phyloP scores from a whole-genome alignment of 2,329 filamentous ascomycete species.

The Stagonosporopsis rhizophila region DNA sequence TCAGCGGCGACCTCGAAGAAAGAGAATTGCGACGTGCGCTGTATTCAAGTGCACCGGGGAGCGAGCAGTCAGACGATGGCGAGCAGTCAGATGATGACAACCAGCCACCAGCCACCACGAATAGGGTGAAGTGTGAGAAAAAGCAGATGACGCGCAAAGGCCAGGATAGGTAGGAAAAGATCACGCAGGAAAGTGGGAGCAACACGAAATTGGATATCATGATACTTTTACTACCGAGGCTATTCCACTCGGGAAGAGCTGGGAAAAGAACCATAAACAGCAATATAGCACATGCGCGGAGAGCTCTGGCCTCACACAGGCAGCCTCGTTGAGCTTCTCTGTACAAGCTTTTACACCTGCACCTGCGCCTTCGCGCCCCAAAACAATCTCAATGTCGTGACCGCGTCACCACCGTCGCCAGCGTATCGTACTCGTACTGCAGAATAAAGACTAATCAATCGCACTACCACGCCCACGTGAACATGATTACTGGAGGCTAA shows the following conservation, averaged over 20 bases:
- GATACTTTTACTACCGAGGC: slow-evolving; percentile 41
- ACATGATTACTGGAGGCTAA: slow-evolving; percentile 40
- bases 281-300: slow-evolving; percentile 26
- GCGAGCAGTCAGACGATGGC: background rate
- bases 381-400: slow-evolving; percentile 37
- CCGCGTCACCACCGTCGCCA: slow-evolving; percentile 26
- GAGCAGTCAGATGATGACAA: no score
- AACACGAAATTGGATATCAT: slow-evolving; percentile 33
- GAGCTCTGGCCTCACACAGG: slow-evolving; percentile 42
- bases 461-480: slow-evolving; percentile 27
- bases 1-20: background rate
- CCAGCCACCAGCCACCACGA: no score
- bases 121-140: background rate
- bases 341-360: slow-evolving; percentile 42
- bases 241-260: slow-evolving; percentile 25
- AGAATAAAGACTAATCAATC: slow-evolving; percentile 30
- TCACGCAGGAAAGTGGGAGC: background rate
- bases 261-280: slow-evolving; percentile 32
- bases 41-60: background rate
- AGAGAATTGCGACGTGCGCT: no score
- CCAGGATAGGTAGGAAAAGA: background rate
- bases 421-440: slow-evolving; percentile 37
- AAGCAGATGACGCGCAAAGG: background rate
- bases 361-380: slow-evolving; percentile 21
- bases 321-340: slow-evolving; percentile 36